Evolutionary conservation across 2,329 filamentous ascomycete species (phyloP).

Genomic region (Exophiala calicioides): DNA sequence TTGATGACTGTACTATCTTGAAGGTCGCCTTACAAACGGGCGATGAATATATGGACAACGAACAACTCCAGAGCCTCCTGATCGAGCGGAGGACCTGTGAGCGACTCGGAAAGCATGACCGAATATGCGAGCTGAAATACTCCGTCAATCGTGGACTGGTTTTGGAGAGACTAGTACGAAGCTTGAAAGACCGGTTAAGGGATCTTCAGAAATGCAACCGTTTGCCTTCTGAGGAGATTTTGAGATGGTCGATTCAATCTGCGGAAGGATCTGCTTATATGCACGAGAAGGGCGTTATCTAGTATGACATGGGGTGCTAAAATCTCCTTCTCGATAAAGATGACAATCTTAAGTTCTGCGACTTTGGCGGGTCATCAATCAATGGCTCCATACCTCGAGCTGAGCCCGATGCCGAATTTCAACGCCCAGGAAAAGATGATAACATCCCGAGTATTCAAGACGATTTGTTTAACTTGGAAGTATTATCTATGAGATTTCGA

Average conservation of each 20-base stretch:
- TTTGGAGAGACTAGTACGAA: slow-evolving; percentile 1
- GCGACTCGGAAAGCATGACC: slow-evolving; percentile 2
- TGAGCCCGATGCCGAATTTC: not conserved
- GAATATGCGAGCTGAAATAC: slow-evolving; percentile 4
- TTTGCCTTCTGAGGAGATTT: not conserved
- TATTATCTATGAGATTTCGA: not conserved
- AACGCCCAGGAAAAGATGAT: not conserved
- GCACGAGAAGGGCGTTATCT: slow-evolving; percentile 2
- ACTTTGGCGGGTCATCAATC: slow-evolving; percentile 3
- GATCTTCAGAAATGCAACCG: not conserved
- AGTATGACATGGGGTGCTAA: not conserved
- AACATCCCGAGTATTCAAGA: not conserved
- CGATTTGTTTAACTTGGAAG: not conserved
- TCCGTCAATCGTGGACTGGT: slow-evolving; percentile 2
- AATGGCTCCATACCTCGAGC: not conserved
- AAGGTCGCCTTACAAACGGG: not conserved
- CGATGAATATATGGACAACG: slow-evolving; percentile 1
- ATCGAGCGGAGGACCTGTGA: not conserved
- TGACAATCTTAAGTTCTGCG: slow-evolving; percentile 3
- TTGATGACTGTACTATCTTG: not conserved
- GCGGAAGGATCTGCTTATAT: slow-evolving; percentile 1
- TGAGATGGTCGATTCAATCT: not conserved
- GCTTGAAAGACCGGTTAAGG: not conserved
- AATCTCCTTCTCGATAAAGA: slow-evolving; percentile 1
- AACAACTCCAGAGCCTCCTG: not conserved